Evolutionary conservation across 306 rosid genomes (phyloP), one percentile per base, ranked within the genome.

Genomic region (Ceratonia siliqua): DNA sequence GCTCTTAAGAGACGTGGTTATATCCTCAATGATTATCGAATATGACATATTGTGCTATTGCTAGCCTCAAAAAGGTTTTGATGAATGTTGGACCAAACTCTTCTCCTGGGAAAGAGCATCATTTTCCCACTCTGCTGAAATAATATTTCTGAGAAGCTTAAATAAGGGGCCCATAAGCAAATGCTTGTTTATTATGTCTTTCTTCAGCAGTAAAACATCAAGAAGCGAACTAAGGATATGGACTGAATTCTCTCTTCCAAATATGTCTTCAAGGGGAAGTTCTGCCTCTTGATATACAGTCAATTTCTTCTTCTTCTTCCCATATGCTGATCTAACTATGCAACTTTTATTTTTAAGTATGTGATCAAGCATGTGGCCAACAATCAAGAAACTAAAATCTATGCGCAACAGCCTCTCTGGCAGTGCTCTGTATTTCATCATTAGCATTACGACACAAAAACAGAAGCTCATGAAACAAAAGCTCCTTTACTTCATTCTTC

Each of bases 121-220:
- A 35, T 75, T 82, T 62, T 79, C 67, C 90, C 90, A 89, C 48
- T 86, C 90, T 53, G 84, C 84, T 12, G 90, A 88, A 72, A 81
- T 86, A 17, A 84, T 66, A 53, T 78, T 79, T 54, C 83, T 76
- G 48, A 91, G 87, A 71, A 89, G 88, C 79, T 87, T 84, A 61
- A 89, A 91, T 71, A 94, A 86, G 61, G 87, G 88, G 45, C 78
- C 89, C 80, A 89, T 24, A 41, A 94, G 96, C 71, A 84, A 82
- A 63, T 87, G 81, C 89, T 97, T 91, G 83, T 84, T 75, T 67
- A 69, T 78, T 27, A 88, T 84, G 82, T 87, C 89, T 74, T 89
- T 94, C 90, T 91, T 91, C 72, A 89, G 70, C 15, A 94, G 86
- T 79, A 94, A 85, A 80, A 94, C 82, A 81, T 90, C 97, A 80